These are phyloP conservation scores for Emmonsiellopsis sp. DNA, from an alignment of 2,329 filamentous ascomycete species.

Conservation along the genomic window DNA sequence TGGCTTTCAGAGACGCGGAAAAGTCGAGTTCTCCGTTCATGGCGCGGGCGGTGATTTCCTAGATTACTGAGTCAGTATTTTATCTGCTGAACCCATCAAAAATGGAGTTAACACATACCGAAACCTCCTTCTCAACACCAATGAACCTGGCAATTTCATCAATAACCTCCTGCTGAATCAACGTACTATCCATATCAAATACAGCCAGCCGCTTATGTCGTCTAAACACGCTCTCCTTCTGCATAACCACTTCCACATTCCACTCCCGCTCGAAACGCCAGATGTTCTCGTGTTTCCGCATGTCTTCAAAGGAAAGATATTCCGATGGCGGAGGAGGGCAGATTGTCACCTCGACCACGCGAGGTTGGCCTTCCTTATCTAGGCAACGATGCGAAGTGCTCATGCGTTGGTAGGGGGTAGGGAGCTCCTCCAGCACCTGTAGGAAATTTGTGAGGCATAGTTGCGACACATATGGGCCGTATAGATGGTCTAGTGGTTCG, in stretches of 20 bases:
- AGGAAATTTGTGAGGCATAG: slow-evolving; percentile 48
- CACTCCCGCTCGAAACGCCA: slow-evolving; percentile 80
- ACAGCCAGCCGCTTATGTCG: slow-evolving; percentile 78
- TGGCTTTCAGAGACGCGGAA: slow-evolving; percentile 67
- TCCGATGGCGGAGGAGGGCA: slow-evolving; percentile 39
- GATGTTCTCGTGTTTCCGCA: slow-evolving; percentile 71
- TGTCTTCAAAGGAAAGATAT: slow-evolving; percentile 50
- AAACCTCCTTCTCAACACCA: slow-evolving; percentile 71
- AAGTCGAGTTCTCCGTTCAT: slow-evolving; percentile 98
- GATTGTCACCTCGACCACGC: slow-evolving; percentile 45
- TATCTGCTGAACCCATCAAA: background rate
- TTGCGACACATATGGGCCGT: slow-evolving; percentile 45
- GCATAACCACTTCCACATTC: slow-evolving; percentile 77
- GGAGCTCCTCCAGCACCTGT: slow-evolving; percentile 40
- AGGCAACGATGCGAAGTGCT: slow-evolving; percentile 40
- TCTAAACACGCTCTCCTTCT: slow-evolving; percentile 63
- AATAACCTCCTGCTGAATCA: slow-evolving; percentile 96
- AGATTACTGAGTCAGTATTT: slow-evolving; percentile 1
- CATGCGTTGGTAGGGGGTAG: slow-evolving; percentile 40
- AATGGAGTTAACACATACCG: slow-evolving; percentile 33
- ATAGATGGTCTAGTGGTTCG: slow-evolving; percentile 46
- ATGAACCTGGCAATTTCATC: slow-evolving; percentile 84
- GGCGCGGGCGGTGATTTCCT: slow-evolving; percentile 77
- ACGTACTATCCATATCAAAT: slow-evolving; percentile 97
- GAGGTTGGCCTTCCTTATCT: slow-evolving; percentile 37